Conservation (phyloP, 176 grass and related monocot genomes). For the Ensete ventricosum region DNA sequence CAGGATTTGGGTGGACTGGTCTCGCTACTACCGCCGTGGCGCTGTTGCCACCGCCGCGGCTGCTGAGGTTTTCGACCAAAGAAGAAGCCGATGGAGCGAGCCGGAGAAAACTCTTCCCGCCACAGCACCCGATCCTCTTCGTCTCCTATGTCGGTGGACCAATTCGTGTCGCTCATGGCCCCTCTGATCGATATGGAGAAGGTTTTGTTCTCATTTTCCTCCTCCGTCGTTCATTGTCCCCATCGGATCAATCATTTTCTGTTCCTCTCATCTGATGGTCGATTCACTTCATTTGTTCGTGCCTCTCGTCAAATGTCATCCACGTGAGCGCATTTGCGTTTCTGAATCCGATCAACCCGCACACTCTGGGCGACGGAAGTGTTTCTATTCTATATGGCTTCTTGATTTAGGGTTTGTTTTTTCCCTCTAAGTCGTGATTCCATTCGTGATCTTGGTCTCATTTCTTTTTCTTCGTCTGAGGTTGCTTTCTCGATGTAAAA, state of each 20-base stretch:
- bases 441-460: not conserved
- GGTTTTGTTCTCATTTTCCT: constrained; percentile 1
- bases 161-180: constrained; percentile 63
- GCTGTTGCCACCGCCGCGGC: not conserved
- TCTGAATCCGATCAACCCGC: not conserved
- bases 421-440: not conserved
- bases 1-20: too few relatives aligned
- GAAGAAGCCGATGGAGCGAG: constrained; percentile 1
- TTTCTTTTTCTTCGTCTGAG: not conserved
- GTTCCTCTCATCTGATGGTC: not conserved
- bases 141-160: constrained; percentile 34
- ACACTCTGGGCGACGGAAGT: not conserved
- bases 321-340: not conserved
- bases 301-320: not conserved
- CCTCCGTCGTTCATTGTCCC: not conserved
- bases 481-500: not conserved
- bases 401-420: not conserved
- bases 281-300: not conserved
- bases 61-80: not conserved
- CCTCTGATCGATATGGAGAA: constrained; percentile 92
- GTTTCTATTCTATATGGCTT: not conserved
- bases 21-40: not conserved
- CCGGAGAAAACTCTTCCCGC: not conserved
- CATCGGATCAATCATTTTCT: not conserved
- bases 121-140: not conserved